phyloP scores from a whole-genome alignment of 805 yeast genomes.

The Kodamaea jinghongensis region DNA sequence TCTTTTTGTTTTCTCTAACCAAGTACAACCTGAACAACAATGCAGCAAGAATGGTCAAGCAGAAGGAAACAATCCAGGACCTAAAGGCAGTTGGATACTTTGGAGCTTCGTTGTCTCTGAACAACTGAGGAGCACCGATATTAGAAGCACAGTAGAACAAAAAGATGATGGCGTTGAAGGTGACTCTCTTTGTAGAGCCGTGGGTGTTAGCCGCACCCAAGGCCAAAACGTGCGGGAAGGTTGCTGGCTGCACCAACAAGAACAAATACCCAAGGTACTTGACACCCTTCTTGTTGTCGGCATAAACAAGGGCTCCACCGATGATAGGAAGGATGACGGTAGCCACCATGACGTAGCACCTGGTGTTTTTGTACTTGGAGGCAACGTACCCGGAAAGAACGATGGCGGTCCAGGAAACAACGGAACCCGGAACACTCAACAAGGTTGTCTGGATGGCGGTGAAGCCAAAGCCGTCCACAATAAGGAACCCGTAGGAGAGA shows the following conservation, averaged over 20 bases:
- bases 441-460: conserved; percentile 8
- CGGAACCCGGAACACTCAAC: conserved; percentile 10
- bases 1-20: conserved; percentile 5
- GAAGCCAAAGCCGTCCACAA: conserved; percentile 10
- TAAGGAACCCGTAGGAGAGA: conserved; percentile 1
- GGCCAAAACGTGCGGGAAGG: conserved; percentile 11
- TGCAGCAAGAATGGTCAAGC: conserved; percentile 10
- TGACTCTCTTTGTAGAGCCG: conserved; percentile 10
- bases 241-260: conserved; percentile 10
- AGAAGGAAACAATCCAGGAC: conserved; percentile 9
- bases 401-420: conserved; percentile 11
- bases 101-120: conserved; percentile 9
- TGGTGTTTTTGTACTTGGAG: conserved; percentile 4
- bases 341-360: conserved; percentile 7
- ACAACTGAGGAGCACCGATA: conserved; percentile 14
- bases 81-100: conserved; percentile 8
- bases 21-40: conserved; percentile 8
- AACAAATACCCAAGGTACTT: conserved; percentile 11
- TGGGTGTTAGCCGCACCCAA: conserved; percentile 9
- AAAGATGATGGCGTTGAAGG: conserved; percentile 9
- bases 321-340: conserved; percentile 19
- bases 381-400: conserved; percentile 9
- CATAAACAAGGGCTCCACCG: conserved; percentile 22
- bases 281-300: conserved; percentile 5
- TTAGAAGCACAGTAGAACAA: conserved; percentile 12